phyloP scores from a whole-genome alignment of 225 moss, liverwort and hornwort genomes.

The Antitrichia curtipendula region DNA sequence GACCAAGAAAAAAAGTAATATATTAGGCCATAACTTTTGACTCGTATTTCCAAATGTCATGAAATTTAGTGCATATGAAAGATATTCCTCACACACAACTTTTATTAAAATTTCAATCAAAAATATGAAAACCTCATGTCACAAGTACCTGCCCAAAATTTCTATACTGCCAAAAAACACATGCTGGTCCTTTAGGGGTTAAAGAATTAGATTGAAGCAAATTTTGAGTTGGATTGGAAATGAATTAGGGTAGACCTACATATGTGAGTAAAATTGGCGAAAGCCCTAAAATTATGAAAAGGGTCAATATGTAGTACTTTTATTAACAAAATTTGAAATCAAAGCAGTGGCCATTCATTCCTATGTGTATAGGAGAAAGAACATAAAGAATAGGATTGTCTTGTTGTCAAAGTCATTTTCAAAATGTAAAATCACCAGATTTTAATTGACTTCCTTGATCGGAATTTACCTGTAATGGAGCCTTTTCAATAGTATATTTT shows the following conservation, averaged over 20 bases:
- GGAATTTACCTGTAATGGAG: neutral
- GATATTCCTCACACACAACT: too few relatives aligned
- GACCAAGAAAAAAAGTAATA: too few relatives aligned
- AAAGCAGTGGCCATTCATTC: neutral
- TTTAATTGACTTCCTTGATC: neutral
- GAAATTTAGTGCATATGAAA: too few relatives aligned
- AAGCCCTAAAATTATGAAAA: neutral
- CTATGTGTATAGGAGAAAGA: accelerated
- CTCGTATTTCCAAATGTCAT: too few relatives aligned
- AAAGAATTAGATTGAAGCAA: neutral
- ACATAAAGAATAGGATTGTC: too few relatives aligned
- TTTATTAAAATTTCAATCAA: too few relatives aligned
- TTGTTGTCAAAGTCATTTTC: neutral
- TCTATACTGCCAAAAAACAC: too few relatives aligned
- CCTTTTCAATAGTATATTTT: neutral
- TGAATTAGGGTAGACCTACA: neutral
- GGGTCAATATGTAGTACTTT: neutral
- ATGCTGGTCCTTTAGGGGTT: too few relatives aligned
- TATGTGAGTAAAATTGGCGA: neutral
- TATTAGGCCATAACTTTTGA: too few relatives aligned
- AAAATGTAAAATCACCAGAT: neutral
- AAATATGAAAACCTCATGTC: too few relatives aligned
- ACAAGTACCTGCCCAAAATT: too few relatives aligned
- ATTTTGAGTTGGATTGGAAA: neutral
- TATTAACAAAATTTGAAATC: accelerated